Conservation (phyloP, 2,329 filamentous ascomycete genomes). For the Raffaelea arxii region DNA sequence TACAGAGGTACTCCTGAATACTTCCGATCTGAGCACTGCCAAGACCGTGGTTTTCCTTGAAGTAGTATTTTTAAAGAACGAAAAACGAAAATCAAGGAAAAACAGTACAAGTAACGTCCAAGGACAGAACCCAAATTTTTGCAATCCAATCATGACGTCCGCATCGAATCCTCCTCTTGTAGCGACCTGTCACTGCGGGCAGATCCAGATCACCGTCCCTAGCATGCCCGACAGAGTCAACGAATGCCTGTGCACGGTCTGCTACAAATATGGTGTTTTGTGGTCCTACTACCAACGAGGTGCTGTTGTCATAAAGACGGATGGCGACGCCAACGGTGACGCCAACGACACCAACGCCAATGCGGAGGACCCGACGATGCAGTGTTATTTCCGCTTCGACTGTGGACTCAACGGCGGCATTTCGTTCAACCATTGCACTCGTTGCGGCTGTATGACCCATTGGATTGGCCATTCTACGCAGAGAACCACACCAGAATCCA, state of each 20-base stretch:
- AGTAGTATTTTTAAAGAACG: too few species aligned
- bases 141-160: too few species aligned
- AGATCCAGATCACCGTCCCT: not conserved
- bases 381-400: not conserved
- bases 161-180: too few species aligned
- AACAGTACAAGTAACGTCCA: too few species aligned
- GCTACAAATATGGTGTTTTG: not conserved
- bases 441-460: not conserved
- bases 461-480: not conserved
- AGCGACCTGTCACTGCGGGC: not conserved
- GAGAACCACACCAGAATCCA: not conserved
- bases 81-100: too few species aligned
- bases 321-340: not conserved
- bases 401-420: not conserved
- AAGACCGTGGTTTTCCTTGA: too few species aligned
- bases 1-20: too few species aligned
- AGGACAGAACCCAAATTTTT: too few species aligned
- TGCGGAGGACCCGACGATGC: not conserved
- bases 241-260: not conserved
- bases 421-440: not conserved
- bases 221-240: not conserved
- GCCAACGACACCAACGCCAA: not conserved
- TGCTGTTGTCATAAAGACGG: too few species aligned
- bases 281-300: slow-evolving; percentile 1
- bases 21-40: too few species aligned